These are phyloP conservation scores for Herpetomonas samuelpessoai DNA, from an alignment of 208 protist genomes.

Conservation along the genomic window DNA sequence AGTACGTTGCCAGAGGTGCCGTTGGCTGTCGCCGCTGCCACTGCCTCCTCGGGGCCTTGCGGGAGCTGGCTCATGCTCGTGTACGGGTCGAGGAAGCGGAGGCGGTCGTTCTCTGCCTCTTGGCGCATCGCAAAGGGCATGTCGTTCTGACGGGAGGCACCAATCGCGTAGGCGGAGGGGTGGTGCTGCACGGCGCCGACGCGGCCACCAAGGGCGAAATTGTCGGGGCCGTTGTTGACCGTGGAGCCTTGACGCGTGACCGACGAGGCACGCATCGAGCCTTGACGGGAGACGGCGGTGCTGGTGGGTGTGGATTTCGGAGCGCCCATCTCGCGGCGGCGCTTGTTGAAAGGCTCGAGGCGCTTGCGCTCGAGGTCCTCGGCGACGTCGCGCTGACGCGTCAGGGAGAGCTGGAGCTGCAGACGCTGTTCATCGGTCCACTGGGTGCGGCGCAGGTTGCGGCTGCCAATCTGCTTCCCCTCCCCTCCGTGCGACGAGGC, in stretches of 20 bases:
- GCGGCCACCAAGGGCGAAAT: constrained; percentile 81
- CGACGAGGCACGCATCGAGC: neutral
- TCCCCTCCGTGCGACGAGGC: neutral
- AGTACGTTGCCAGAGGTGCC: too few species aligned
- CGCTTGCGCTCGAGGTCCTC: constrained; percentile 66
- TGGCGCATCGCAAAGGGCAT: constrained; percentile 72
- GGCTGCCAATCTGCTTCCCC: constrained; percentile 11
- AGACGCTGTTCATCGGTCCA: constrained; percentile 89
- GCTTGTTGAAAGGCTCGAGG: constrained; percentile 23
- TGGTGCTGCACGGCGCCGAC: constrained; percentile 81
- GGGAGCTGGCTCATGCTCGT: constrained; percentile 11
- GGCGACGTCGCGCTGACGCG: constrained; percentile 66
- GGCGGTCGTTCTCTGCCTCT: constrained; percentile 54
- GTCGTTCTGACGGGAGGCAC: constrained; percentile 42
- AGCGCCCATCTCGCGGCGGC: constrained; percentile 4
- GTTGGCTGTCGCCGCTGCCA: constrained; percentile 12
- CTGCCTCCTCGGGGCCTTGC: constrained; percentile 27
- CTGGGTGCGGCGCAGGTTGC: constrained; percentile 32
- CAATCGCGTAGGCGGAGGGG: constrained; percentile 55
- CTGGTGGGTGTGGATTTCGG: constrained; percentile 21
- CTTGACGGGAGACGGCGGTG: constrained; percentile 3
- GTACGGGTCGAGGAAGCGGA: constrained; percentile 77
- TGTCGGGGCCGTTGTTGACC: constrained; percentile 9
- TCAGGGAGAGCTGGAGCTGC: constrained; percentile 86
- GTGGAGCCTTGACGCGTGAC: neutral